Evolutionary conservation across 768 basidiomycete genomes (phyloP), one percentile per base, ranked within the genome.

Genomic region (Paxillus rubicundulus): DNA sequence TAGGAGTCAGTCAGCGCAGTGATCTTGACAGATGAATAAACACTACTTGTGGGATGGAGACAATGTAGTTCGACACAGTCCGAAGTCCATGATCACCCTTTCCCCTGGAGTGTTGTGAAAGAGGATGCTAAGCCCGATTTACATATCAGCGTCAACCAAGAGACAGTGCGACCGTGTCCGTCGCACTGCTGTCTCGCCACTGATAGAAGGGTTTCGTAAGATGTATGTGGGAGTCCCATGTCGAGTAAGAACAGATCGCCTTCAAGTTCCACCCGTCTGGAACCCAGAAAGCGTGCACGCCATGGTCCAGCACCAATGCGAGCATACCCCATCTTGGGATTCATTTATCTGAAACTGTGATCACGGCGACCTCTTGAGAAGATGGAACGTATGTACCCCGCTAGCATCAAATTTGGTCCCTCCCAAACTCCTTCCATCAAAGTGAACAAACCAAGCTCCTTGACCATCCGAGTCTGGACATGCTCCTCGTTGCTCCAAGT

Each of bases 401-500:
- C 6, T 24, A 24, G n/a, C 24, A 24, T 24, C 24, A 6, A 6
- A 24, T 6, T 24, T 6, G 76, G 80, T 32, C 75, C 75, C 60
- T 88, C 85, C 5, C 73, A 77, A 6, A 89, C 84, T 39, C 91
- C 88, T 66, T 92, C 82, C 45, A 75, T 74, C 30, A 94, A 74
- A 2, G 92, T 92, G 27, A 82, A 79, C 80, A 95, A 86, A 13
- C 86, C 91, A 16, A 81, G 77, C 33, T 90, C 86, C 67, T 9
- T 87, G 82, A 64, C 92, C 91, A 57, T 93, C 91, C 91, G 92
- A n/a, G n/a, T n/a, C 24, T 24, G 24, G 24, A 4, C 24, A 24
- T 87, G 59, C 85, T 86, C 52, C 93, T 80, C 0, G 88, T 88
- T 68, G 94, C 89, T 9, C 96, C 96, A 2, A 98, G 74, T n/a